phyloP scores from a whole-genome alignment of 352 stramenopile species.

The Phytopythium helicoides region DNA sequence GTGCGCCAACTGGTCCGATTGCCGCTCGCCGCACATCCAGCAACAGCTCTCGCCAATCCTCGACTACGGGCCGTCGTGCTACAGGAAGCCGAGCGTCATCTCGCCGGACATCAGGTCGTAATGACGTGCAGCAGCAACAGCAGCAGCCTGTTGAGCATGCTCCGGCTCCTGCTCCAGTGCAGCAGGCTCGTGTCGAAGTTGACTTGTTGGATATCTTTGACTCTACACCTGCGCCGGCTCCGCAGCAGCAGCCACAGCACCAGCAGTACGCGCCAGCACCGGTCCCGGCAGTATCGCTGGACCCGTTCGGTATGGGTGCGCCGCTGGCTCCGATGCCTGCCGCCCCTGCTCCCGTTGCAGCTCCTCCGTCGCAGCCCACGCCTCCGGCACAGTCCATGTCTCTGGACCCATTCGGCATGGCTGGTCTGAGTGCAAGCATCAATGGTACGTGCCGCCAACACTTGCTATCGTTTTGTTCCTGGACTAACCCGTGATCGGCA shows the following conservation, averaged over 20 bases:
- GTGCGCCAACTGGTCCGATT: conserved; percentile 48
- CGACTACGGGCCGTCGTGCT: conserved; percentile 24
- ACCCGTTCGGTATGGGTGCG: conserved; percentile 67
- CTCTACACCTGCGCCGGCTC: conserved; percentile 27
- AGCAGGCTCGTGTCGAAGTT: conserved; percentile 55
- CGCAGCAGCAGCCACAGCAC: conserved; percentile 24
- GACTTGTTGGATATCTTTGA: conserved; percentile 88
- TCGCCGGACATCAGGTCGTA: conserved; percentile 30
- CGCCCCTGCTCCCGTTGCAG: conserved; percentile 18
- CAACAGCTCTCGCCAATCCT: conserved; percentile 20
- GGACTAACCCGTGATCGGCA: too few relatives aligned
- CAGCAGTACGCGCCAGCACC: conserved; percentile 15
- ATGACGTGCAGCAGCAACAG: conserved; percentile 40
- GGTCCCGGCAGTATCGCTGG: conserved; percentile 7
- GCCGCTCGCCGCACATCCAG: conserved; percentile 39
- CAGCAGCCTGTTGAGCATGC: conserved; percentile 21
- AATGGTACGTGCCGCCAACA: conserved; percentile 42
- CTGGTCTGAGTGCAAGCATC: conserved; percentile 58
- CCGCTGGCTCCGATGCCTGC: conserved; percentile 25
- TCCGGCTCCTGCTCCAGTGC: conserved; percentile 25
- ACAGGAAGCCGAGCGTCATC: conserved; percentile 25
- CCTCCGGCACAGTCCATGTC: conserved; percentile 15
- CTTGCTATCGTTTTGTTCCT: neutral
- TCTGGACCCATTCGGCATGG: conserved; percentile 77
- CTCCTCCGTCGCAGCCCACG: conserved; percentile 20